These are phyloP conservation scores for Salix brachista DNA, from an alignment of 345 rosid species.

Conservation along the genomic window DNA sequence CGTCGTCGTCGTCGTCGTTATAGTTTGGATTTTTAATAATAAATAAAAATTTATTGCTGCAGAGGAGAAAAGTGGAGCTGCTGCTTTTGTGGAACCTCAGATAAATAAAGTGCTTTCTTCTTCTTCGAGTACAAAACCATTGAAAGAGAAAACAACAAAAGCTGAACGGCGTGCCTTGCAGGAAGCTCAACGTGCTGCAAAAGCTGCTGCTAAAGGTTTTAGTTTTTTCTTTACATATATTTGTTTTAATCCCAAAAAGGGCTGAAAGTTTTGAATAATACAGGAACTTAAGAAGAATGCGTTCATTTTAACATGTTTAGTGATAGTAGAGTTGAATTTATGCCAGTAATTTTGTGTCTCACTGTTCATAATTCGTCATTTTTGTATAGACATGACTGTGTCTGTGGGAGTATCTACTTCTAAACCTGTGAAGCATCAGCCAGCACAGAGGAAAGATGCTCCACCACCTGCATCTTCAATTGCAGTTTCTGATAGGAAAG, in stretches of 20 bases:
- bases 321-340: no score
- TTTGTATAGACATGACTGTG: constrained; percentile 22
- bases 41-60: not conserved
- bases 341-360: not conserved
- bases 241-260: no score
- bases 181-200: constrained; percentile 33
- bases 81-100: constrained; percentile 4
- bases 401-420: constrained; percentile 9
- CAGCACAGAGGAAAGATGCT: constrained; percentile 20
- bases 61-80: constrained; percentile 17
- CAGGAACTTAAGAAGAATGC: no score
- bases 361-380: constrained; percentile 5
- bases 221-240: no score
- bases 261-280: no score
- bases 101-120: constrained; percentile 4
- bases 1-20: not conserved
- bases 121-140: constrained; percentile 8
- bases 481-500: constrained; percentile 74
- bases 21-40: not conserved
- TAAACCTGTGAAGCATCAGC: constrained; percentile 17
- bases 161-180: constrained; percentile 35
- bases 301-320: no score
- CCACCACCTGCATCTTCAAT: constrained; percentile 28
- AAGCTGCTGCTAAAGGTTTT: constrained; percentile 31
- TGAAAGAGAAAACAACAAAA: constrained; percentile 22